These are phyloP conservation scores for Mortierella polycephala DNA, from an alignment of 371 early-diverging fungal species.

Conservation along the genomic window DNA sequence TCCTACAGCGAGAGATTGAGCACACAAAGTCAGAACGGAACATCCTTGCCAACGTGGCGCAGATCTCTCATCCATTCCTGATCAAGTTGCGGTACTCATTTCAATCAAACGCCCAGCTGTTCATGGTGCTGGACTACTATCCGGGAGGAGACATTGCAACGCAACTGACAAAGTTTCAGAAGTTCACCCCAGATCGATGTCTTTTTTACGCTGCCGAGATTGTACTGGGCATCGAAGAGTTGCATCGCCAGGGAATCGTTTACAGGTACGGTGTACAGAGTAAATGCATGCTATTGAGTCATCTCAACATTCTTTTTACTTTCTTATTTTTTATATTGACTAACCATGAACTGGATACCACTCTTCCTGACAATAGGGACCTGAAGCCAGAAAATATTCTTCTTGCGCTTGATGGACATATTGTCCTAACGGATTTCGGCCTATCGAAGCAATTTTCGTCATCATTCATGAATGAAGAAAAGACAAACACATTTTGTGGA, in stretches of 20 bases:
- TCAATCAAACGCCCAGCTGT: slow-evolving; percentile 74
- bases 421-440: slow-evolving; percentile 90
- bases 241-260: slow-evolving; percentile 89
- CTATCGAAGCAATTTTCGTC: slow-evolving; percentile 74
- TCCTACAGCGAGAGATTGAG: slow-evolving; percentile 68
- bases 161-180: slow-evolving; percentile 72
- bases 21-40: slow-evolving; percentile 79
- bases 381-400: slow-evolving; percentile 89
- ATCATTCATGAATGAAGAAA: slow-evolving; percentile 37
- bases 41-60: slow-evolving; percentile 69
- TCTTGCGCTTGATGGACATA: slow-evolving; percentile 82
- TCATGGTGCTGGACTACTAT: slow-evolving; percentile 86
- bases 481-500: slow-evolving; percentile 94
- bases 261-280: slow-evolving; percentile 64
- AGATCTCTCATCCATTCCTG: slow-evolving; percentile 73
- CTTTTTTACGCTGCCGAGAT: slow-evolving; percentile 91
- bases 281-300: too few relatives aligned
- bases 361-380: slow-evolving; percentile 59
- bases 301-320: background rate
- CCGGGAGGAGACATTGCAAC: slow-evolving; percentile 88
- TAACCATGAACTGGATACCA: background rate
- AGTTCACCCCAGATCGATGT: slow-evolving; percentile 79
- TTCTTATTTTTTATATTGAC: background rate
- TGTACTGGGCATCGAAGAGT: slow-evolving; percentile 81
- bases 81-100: slow-evolving; percentile 79